These are phyloP conservation scores for Boechera retrofracta DNA, from an alignment of 345 rosid species.

Conservation along the genomic window DNA sequence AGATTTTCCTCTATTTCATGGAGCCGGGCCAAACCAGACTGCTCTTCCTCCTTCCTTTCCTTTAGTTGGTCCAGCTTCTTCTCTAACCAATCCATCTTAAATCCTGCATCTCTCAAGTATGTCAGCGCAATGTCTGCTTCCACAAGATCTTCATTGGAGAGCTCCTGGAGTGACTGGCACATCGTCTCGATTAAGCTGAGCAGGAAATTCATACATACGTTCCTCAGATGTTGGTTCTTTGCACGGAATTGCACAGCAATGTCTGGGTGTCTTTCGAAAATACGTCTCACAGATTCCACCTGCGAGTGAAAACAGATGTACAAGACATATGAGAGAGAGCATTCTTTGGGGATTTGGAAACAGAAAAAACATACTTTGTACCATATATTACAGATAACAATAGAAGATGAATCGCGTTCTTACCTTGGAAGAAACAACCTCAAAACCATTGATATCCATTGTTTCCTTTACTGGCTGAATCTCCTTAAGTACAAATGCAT, in stretches of 20 bases:
- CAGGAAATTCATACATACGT: background rate
- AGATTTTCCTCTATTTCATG: background rate
- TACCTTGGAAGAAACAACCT: slow-evolving; percentile 20
- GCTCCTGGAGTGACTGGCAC: background rate
- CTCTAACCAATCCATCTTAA: slow-evolving; percentile 31
- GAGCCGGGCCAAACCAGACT: background rate
- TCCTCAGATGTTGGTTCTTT: slow-evolving; percentile 10
- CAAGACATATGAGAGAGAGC: background rate
- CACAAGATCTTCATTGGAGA: background rate
- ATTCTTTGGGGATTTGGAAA: too few species aligned
- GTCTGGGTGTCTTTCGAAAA: background rate
- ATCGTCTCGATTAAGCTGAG: background rate
- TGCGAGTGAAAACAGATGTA: background rate
- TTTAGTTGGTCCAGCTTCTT: slow-evolving; percentile 11
- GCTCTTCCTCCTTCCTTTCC: background rate
- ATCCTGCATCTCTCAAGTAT: background rate
- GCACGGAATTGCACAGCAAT: background rate
- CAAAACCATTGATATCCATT: slow-evolving; percentile 27
- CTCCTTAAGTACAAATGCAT: background rate
- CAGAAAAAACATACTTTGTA: too few species aligned
- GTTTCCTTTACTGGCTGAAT: slow-evolving; percentile 2
- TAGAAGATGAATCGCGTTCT: background rate
- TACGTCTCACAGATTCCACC: background rate
- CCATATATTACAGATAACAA: background rate
- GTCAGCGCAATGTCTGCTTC: background rate